A percentile compares a stretch with the other conserved stretches of the same genome.
Evolutionary conservation across 2,329 filamentous ascomycete species (phyloP).

Genomic region (Tolypocladium ovalisporum): DNA sequence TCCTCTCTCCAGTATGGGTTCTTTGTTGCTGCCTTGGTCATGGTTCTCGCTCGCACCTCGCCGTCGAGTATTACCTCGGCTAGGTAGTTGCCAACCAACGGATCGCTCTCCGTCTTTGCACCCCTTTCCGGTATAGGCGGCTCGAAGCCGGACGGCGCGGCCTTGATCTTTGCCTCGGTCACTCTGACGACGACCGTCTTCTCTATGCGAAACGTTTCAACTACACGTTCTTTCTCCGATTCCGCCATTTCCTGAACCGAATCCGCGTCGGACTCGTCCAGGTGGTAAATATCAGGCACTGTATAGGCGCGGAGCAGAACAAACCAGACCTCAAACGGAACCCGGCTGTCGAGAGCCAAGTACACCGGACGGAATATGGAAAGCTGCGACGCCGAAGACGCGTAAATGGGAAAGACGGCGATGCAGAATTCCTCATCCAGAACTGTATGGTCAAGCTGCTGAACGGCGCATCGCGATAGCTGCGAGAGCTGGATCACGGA

Average conservation of each 20-base stretch:
- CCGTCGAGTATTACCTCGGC: conserved; percentile 72
- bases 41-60: conserved; percentile 66
- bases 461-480: conserved; percentile 79
- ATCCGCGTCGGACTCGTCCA: conserved; percentile 32
- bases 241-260: conserved; percentile 30
- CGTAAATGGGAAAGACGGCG: conserved; percentile 90
- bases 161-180: conserved; percentile 51
- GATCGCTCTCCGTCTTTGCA: conserved; percentile 25
- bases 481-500: conserved; percentile 81
- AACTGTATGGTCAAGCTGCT: conserved; percentile 81
- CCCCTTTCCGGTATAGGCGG: conserved; percentile 10
- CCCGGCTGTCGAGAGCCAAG: conserved; percentile 72
- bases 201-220: conserved; percentile 50
- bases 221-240: conserved; percentile 25
- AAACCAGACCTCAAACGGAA: conserved; percentile 97
- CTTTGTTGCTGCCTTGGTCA: conserved; percentile 57
- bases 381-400: conserved; percentile 59
- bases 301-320: conserved; percentile 85
- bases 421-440: conserved; percentile 90
- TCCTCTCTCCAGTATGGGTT: conserved; percentile 78
- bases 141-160: conserved; percentile 14
- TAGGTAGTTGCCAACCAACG: conserved; percentile 56
- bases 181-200: conserved; percentile 48
- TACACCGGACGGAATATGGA: conserved; percentile 82
- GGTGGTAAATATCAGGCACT: conserved; percentile 77